Conservation (phyloP, 106 monocot genomes). For the Ottelia alismoides region DNA sequence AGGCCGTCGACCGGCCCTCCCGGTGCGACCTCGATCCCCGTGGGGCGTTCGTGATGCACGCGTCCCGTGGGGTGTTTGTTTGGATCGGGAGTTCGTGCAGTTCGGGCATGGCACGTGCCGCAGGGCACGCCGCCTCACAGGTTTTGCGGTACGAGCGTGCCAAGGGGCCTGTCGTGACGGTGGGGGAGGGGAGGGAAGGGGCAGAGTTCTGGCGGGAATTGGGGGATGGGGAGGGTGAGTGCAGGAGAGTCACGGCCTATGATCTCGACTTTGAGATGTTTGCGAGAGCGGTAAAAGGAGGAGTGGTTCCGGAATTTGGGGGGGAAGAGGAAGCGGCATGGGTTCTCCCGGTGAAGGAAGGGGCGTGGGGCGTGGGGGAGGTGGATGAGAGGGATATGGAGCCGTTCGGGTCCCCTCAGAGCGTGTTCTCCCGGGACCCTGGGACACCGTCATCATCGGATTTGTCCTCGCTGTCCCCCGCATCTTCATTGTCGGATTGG, state of each 20-base stretch:
- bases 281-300: slow-evolving; percentile 29
- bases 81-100: slow-evolving; percentile 55
- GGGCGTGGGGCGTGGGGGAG: slow-evolving; percentile 27
- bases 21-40: slow-evolving; percentile 42
- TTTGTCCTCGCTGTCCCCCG: slow-evolving; percentile 32
- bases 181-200: slow-evolving; percentile 44
- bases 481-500: slow-evolving; percentile 49
- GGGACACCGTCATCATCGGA: slow-evolving; percentile 35
- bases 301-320: slow-evolving; percentile 12
- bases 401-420: slow-evolving; percentile 21
- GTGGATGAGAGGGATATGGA: slow-evolving; percentile 10
- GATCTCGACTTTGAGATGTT: slow-evolving; percentile 79
- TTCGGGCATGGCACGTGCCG: slow-evolving; percentile 31
- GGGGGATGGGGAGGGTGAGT: slow-evolving; percentile 8
- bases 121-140: slow-evolving; percentile 37
- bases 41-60: slow-evolving; percentile 59
- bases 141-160: slow-evolving; percentile 51
- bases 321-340: neutral
- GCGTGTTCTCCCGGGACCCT: slow-evolving; percentile 23
- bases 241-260: slow-evolving; percentile 33
- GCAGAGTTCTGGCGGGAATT: slow-evolving; percentile 42
- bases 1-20: slow-evolving; percentile 16
- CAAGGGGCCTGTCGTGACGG: slow-evolving; percentile 19
- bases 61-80: slow-evolving; percentile 24
- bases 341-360: slow-evolving; percentile 10